A percentile compares a stretch with the other conserved stretches of the same genome.
Evolutionary conservation across 371 early-diverging fungal genomes (phyloP).

Genomic region (Actinomortierella wolfii): DNA sequence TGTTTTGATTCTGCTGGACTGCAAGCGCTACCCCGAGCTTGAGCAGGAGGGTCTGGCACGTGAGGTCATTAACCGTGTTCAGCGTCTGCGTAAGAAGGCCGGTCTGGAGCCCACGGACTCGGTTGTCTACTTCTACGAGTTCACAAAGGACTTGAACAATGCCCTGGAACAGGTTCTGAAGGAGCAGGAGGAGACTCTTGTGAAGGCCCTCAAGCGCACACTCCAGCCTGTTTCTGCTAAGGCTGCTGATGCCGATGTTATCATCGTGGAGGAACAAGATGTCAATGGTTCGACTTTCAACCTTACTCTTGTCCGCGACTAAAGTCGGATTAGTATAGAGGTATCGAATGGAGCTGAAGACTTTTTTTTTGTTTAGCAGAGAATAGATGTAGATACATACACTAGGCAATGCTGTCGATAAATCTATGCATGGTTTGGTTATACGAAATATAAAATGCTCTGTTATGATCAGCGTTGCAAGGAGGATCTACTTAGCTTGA

Average conservation of each 20-base stretch:
- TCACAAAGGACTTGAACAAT: constrained; percentile 71
- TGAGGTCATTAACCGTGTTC: constrained; percentile 98
- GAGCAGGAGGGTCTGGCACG: constrained; percentile 95
- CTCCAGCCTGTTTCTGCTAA: constrained; percentile 47
- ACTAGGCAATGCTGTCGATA: too few relatives aligned
- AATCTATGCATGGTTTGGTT: too few relatives aligned
- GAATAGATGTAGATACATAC: too few relatives aligned
- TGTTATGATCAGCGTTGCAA: too few relatives aligned
- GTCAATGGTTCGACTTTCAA: constrained; percentile 56
- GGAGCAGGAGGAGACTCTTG: constrained; percentile 73
- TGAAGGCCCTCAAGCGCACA: constrained; percentile 75
- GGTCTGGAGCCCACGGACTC: constrained; percentile 88
- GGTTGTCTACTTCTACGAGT: constrained; percentile 79
- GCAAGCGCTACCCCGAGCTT: constrained; percentile 78
- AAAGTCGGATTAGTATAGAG: too few relatives aligned
- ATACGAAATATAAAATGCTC: too few relatives aligned
- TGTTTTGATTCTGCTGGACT: constrained; percentile 92
- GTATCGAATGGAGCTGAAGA: too few relatives aligned
- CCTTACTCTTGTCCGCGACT: constrained; percentile 50
- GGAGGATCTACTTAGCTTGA: too few relatives aligned
- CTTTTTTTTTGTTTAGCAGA: too few relatives aligned
- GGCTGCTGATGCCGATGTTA: constrained; percentile 49
- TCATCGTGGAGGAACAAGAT: constrained; percentile 80
- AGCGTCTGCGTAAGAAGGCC: constrained; percentile 97
- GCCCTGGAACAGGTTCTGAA: constrained; percentile 72